These are phyloP conservation scores for Paraphoma chrysanthemicola DNA, from an alignment of 2,329 filamentous ascomycete genomes.

Conservation along the genomic window DNA sequence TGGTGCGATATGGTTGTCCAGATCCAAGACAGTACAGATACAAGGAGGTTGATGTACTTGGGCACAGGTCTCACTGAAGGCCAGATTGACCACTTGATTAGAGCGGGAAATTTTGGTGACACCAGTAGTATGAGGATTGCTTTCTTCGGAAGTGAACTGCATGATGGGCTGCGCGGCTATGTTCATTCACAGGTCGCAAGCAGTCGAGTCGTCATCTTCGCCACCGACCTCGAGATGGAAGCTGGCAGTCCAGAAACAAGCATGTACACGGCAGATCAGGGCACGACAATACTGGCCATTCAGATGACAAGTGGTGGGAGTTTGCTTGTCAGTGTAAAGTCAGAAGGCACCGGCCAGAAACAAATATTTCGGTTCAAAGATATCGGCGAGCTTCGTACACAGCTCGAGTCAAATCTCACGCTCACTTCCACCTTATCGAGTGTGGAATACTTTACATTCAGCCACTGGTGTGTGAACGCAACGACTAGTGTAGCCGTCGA, in stretches of 20 bases:
- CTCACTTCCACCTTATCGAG: neutral
- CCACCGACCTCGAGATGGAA: slow-evolving; percentile 11
- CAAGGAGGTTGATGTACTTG: slow-evolving; percentile 17
- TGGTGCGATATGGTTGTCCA: slow-evolving; percentile 39
- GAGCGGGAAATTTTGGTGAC: slow-evolving; percentile 1
- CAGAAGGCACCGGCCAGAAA: neutral
- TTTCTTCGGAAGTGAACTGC: slow-evolving; percentile 31
- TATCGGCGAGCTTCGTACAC: neutral
- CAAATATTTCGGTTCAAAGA: slow-evolving; percentile 4
- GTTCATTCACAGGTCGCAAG: neutral
- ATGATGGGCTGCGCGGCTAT: slow-evolving; percentile 28
- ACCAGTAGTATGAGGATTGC: neutral
- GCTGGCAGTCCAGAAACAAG: slow-evolving; percentile 4
- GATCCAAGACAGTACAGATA: neutral
- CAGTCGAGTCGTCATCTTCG: slow-evolving; percentile 15
- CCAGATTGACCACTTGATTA: slow-evolving; percentile 13
- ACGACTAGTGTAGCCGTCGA: slow-evolving; percentile 31
- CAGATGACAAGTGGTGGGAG: slow-evolving; percentile 10
- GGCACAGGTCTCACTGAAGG: slow-evolving; percentile 22
- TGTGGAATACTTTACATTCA: slow-evolving; percentile 9
- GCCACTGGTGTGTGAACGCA: slow-evolving; percentile 18
- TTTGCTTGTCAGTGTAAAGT: slow-evolving; percentile 1
- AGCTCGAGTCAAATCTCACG: neutral
- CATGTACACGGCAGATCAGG: neutral
- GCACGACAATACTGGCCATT: slow-evolving; percentile 9